Conservation (phyloP, 2,329 filamentous ascomycete species). For the Chaetoscypha palmicola region DNA sequence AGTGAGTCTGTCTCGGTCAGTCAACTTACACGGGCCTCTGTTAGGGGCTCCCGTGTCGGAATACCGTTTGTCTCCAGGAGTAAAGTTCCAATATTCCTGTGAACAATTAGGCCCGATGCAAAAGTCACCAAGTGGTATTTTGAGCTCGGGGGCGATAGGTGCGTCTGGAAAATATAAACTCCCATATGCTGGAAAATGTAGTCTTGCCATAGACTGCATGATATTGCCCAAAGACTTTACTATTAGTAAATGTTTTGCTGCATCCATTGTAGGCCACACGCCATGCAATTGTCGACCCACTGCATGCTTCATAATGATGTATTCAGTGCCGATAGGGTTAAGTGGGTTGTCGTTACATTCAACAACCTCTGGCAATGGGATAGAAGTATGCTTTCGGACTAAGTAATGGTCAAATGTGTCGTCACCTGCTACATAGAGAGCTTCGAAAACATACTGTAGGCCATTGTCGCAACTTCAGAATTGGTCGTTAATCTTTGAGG, state of each 20-base stretch:
- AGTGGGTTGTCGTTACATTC: conserved; percentile 35
- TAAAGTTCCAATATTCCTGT: conserved; percentile 25
- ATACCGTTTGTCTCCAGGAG: conserved; percentile 22
- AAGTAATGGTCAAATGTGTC: conserved; percentile 26
- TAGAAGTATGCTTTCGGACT: conserved; percentile 28
- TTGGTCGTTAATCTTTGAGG: conserved; percentile 32
- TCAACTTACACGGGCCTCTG: conserved; percentile 29
- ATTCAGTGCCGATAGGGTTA: conserved; percentile 31
- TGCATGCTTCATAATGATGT: conserved; percentile 36
- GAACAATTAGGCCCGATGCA: conserved; percentile 31
- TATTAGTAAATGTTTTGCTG: conserved; percentile 24
- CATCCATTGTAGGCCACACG: conserved; percentile 30
- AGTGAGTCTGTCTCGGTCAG: conserved; percentile 18
- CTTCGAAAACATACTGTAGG: conserved; percentile 33
- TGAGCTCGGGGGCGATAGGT: conserved; percentile 8
- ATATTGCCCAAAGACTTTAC: conserved; percentile 13
- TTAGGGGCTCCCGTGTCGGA: conserved; percentile 24
- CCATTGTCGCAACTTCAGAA: conserved; percentile 40
- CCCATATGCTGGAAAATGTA: conserved; percentile 33
- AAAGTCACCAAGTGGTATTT: conserved; percentile 15
- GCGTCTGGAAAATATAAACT: conserved; percentile 29
- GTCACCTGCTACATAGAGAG: too few species aligned
- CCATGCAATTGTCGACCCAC: conserved; percentile 30
- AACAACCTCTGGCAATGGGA: conserved; percentile 37
- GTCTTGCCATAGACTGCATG: conserved; percentile 14